phyloP scores from a whole-genome alignment of 2,329 filamentous ascomycete genomes.

The Talaromyces verruculosus region DNA sequence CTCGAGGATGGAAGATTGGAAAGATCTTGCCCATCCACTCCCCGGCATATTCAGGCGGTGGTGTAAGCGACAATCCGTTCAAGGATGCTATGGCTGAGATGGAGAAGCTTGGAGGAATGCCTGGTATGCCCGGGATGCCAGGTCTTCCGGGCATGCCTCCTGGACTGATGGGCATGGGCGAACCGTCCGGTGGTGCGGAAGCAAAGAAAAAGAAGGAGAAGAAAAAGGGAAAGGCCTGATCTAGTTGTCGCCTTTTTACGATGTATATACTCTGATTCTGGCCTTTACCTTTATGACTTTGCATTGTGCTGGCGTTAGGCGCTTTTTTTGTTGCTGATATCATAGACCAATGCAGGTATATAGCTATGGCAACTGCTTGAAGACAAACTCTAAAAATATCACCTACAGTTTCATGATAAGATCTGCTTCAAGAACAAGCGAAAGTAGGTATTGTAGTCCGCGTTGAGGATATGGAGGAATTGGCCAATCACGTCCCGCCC shows the following conservation, averaged over 20 bases:
- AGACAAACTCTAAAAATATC: too few species aligned
- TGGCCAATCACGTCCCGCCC: not conserved
- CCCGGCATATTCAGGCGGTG: constrained; percentile 85
- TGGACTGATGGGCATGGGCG: constrained; percentile 49
- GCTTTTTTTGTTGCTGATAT: constrained; percentile 22
- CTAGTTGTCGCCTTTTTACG: constrained; percentile 16
- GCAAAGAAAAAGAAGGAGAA: constrained; percentile 50
- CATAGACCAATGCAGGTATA: not conserved
- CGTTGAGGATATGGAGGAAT: not conserved
- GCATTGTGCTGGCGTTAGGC: constrained; percentile 39
- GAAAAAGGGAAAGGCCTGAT: constrained; percentile 48
- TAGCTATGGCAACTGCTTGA: too few species aligned
- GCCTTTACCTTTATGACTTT: constrained; percentile 32
- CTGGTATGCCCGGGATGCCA: constrained; percentile 40
- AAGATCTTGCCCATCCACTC: constrained; percentile 82
- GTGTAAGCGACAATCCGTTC: constrained; percentile 89
- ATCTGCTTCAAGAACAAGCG: too few species aligned
- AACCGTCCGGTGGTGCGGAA: constrained; percentile 30
- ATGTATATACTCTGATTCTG: constrained; percentile 24
- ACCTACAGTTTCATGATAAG: too few species aligned
- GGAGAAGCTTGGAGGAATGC: constrained; percentile 52
- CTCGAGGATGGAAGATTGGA: constrained; percentile 87
- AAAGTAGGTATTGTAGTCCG: too few species aligned
- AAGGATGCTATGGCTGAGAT: constrained; percentile 98
- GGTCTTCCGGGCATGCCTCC: constrained; percentile 17